phyloP scores from a whole-genome alignment of 2,329 filamentous ascomycete species.

The Neofusicoccum laricinum region DNA sequence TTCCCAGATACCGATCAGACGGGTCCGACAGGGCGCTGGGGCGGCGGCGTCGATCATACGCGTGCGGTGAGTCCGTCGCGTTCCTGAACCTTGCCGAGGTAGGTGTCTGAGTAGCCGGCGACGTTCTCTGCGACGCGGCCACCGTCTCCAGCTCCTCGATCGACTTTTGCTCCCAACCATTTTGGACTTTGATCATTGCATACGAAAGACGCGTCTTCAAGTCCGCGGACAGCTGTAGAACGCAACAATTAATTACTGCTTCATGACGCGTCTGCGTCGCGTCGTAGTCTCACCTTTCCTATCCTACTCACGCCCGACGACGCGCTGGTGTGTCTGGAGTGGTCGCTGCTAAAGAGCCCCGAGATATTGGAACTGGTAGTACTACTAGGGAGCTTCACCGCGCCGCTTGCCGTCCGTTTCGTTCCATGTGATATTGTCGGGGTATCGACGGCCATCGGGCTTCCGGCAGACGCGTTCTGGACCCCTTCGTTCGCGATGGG shows the following conservation, averaged over 20 bases:
- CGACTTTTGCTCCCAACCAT: conserved; percentile 79
- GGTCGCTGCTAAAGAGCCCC: conserved; percentile 39
- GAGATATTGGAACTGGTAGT: conserved; percentile 12
- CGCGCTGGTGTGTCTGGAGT: conserved; percentile 70
- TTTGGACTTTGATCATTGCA: conserved; percentile 85
- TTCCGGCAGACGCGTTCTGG: conserved; percentile 26
- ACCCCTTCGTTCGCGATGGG: conserved; percentile 28
- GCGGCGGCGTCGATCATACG: conserved; percentile 23
- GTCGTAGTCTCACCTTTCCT: conserved; percentile 62
- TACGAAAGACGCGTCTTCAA: conserved; percentile 83
- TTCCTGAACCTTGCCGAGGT: conserved; percentile 20
- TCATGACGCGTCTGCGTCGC: conserved; percentile 12
- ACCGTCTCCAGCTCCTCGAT: conserved; percentile 69
- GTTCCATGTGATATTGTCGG: conserved; percentile 46
- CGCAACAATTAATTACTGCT: conserved; percentile 18
- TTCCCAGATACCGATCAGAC: conserved; percentile 31
- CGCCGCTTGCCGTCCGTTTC: conserved; percentile 76
- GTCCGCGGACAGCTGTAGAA: conserved; percentile 66
- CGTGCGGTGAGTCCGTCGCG: conserved; percentile 29
- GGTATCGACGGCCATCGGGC: conserved; percentile 42
- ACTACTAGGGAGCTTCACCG: conserved; percentile 51
- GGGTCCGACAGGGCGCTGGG: conserved; percentile 37
- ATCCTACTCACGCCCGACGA: conserved; percentile 68
- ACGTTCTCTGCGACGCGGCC: conserved; percentile 19
- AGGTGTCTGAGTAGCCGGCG: conserved; percentile 14